Evolutionary conservation across 179 eudicot species (phyloP), one percentile per base, ranked within the genome.

Genomic region (Beta lomatogona): DNA sequence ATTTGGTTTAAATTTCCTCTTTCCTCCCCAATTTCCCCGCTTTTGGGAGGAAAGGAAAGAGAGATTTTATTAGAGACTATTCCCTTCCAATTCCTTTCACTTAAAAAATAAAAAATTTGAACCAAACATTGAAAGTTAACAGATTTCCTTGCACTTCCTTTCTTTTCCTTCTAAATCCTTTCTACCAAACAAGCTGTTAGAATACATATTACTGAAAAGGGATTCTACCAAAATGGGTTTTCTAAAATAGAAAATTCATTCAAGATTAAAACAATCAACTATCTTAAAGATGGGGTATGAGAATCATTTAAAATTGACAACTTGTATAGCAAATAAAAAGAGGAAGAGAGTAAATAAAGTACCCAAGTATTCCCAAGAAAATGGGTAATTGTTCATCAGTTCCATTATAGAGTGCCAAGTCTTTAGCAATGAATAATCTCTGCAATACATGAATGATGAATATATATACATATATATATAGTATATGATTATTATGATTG

Each of bases 321-420:
- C 73, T 76, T 73, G 25, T 16, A 31, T 48, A 82, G 25, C 59
- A 72, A 78, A 54, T 0, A 0, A 71, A 71, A 66, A 44, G 5
- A n/a, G 55, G 22, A 46, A 75, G 36, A 15, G 53, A 15, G 61
- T 16, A 11, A 36, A 28, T 2, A 9, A 3, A 4, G 31, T 89
- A 91, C 93, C 94, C 94, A 19, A 91, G 82, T 61, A 91, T 88
- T 41, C 85, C 92, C 77, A 91, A 86, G 41, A 91, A 77, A 28
- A 91, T 88, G 58, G 94, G 94, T 79, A 91, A 83, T 53, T 53
- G 79, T 55, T 80, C 84, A 83, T 86, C 87, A 54, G 91, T 87
- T 61, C 94, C 94, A 91, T 91, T 91, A 78, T 86, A 89, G n/a
- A 87, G 82, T 63, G 92, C 85, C 76, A 91, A 77, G 36, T 91